Evolutionary conservation across 495 filamentous ascomycete genomes (phyloP), one percentile per base, ranked within the genome.

Genomic region (Cercophora samala): DNA sequence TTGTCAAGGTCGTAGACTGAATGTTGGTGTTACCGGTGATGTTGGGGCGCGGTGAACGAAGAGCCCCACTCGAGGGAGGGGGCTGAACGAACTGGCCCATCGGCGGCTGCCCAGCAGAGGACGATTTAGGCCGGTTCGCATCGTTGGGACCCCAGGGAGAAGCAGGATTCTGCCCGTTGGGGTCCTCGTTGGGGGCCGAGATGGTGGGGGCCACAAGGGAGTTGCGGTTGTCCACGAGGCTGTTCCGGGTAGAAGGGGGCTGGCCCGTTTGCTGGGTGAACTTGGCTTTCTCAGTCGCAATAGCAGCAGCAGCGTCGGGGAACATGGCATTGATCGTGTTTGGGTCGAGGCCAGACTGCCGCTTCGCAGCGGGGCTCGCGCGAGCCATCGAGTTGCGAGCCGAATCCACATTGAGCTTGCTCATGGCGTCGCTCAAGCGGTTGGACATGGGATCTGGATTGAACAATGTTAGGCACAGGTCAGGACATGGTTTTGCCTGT

Each of bases 281-380:
- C 78, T 97, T 93, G 61, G 93, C 93, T 82, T 97, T 97, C 80
- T 99, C 94, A 61, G 93, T 95, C 29, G 93, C 93, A 77, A 99
- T 97, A 17, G 96, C 96, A 17, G 94, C 96, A 2, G 95, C 96
- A 23, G 95, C 95, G 82, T 98, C 95, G 5, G 95, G 95, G 76
- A 99, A 99, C 95, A 99, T 98, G 69, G 92, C 92, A 80, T 97
- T 94, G 75, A 97, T 96, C n/a, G 91, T 93, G 42, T 87, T 89
- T n/a, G 92, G 81, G 74, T 98, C 95, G 52, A 98, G 87, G 18
- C 88, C 93, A 29, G 95, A 97, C 76, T 95, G 94, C 64, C 95
- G 88, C 82, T 97, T 97, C 54, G 89, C 87, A 15, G 79, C 80
- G 18, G 81, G 74, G 56, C 72, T 77, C 46, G 93, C 92, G 68